Percentiles rank a stretch among this genome's conserved stretches.
These are phyloP conservation scores for Xanthoconium separans DNA, from an alignment of 1,284 basidiomycete species.

Conservation along the genomic window DNA sequence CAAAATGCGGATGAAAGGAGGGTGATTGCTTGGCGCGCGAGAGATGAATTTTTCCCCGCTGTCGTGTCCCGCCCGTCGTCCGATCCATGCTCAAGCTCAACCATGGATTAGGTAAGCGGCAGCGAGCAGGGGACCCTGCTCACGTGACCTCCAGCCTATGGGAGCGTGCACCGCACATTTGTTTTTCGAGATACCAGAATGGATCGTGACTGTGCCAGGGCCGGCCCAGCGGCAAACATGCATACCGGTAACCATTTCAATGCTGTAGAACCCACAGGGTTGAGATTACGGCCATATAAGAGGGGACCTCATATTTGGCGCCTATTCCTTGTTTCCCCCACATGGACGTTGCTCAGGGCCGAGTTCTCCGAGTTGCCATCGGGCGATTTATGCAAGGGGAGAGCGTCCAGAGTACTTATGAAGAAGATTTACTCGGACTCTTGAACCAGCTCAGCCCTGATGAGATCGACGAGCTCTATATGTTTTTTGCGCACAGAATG, in stretches of 20 bases:
- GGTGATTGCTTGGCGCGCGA: too few species aligned
- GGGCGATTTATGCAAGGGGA: conserved; percentile 1
- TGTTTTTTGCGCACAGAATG: neutral
- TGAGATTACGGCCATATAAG: neutral
- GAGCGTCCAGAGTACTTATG: conserved; percentile 24
- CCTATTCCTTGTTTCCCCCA: conserved; percentile 2
- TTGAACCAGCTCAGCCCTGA: conserved; percentile 17
- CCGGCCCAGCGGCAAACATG: too few species aligned
- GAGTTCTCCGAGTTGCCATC: conserved; percentile 6
- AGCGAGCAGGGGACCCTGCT: too few species aligned
- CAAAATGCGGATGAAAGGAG: too few species aligned
- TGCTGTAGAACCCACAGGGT: conserved; percentile 3
- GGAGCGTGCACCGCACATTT: too few species aligned
- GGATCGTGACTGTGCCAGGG: too few species aligned
- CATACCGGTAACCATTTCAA: neutral
- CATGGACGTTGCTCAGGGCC: conserved; percentile 29
- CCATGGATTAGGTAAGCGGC: too few species aligned
- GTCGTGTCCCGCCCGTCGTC: too few species aligned
- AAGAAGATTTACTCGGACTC: conserved; percentile 23
- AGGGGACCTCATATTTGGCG: neutral
- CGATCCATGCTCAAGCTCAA: too few species aligned
- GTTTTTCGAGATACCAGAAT: too few species aligned
- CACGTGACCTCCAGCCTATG: too few species aligned
- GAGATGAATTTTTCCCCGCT: too few species aligned
- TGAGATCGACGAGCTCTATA: conserved; percentile 22